Evolutionary conservation across 2,329 filamentous ascomycete genomes (phyloP).

Genomic region (Cryphonectria radicalis): DNA sequence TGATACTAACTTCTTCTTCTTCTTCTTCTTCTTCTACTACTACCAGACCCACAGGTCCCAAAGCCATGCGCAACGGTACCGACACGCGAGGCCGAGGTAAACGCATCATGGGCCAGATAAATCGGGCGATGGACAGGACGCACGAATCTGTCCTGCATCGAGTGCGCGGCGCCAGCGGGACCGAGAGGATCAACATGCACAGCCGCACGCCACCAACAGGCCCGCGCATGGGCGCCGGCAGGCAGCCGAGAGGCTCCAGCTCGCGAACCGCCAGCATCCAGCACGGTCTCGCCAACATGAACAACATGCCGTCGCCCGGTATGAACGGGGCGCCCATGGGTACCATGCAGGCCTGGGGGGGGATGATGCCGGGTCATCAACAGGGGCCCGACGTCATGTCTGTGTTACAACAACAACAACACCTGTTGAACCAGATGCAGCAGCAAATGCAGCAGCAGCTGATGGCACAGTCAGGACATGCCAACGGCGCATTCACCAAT

Average conservation of each 20-base stretch:
- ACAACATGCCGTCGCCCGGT: constrained; percentile 43
- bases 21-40: not conserved
- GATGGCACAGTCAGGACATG: constrained; percentile 56
- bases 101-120: constrained; percentile 83
- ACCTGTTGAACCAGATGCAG: constrained; percentile 80
- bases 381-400: constrained; percentile 62
- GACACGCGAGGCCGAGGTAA: constrained; percentile 69
- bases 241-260: constrained; percentile 56
- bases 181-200: constrained; percentile 82
- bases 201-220: constrained; percentile 72
- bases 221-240: constrained; percentile 59
- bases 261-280: constrained; percentile 55
- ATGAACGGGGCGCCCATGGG: constrained; percentile 47
- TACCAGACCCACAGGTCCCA: constrained; percentile 85
- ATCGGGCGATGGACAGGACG: constrained; percentile 79
- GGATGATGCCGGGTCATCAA: constrained; percentile 53
- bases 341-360: constrained; percentile 50
- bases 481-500: constrained; percentile 41
- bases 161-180: constrained; percentile 72
- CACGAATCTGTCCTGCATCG: constrained; percentile 79
- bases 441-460: constrained; percentile 67
- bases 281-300: constrained; percentile 53
- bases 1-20: constrained; percentile 44
- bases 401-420: constrained; percentile 87
- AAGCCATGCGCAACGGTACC: constrained; percentile 84